Evolutionary conservation across 331 rosid species (phyloP).

Genomic region (Malus hybrid): DNA sequence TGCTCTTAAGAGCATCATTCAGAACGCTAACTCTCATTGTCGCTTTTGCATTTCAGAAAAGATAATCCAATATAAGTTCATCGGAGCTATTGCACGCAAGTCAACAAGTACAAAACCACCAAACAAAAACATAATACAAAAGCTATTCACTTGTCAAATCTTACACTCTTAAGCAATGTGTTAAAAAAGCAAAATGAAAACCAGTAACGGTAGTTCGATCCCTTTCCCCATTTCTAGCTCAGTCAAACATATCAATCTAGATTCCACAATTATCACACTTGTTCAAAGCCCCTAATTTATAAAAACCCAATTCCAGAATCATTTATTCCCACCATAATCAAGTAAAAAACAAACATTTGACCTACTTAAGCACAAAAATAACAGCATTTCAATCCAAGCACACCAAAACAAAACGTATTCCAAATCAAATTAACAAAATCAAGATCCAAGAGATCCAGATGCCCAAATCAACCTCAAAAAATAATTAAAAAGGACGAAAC

Average conservation of each 20-base stretch:
- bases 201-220: not conserved
- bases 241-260: not conserved
- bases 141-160: not conserved
- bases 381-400: not conserved
- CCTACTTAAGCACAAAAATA: not conserved
- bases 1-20: slow-evolving; percentile 36
- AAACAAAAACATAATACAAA: not conserved
- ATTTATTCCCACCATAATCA: not conserved
- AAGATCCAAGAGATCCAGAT: not conserved
- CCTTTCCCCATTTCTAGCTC: not conserved
- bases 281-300: not conserved
- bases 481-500: not conserved
- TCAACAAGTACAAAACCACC: not conserved
- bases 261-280: not conserved
- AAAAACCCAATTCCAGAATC: not conserved
- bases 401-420: not conserved
- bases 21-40: slow-evolving; percentile 27
- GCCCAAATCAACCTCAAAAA: not conserved
- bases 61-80: not conserved
- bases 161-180: not conserved
- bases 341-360: not conserved
- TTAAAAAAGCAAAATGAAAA: not conserved
- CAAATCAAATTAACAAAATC: not conserved
- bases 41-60: not conserved
- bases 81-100: not conserved